Evolutionary conservation across 2,329 filamentous ascomycete genomes (phyloP), one percentile per base, ranked within the genome.

Genomic region (Fusarium stilboides): DNA sequence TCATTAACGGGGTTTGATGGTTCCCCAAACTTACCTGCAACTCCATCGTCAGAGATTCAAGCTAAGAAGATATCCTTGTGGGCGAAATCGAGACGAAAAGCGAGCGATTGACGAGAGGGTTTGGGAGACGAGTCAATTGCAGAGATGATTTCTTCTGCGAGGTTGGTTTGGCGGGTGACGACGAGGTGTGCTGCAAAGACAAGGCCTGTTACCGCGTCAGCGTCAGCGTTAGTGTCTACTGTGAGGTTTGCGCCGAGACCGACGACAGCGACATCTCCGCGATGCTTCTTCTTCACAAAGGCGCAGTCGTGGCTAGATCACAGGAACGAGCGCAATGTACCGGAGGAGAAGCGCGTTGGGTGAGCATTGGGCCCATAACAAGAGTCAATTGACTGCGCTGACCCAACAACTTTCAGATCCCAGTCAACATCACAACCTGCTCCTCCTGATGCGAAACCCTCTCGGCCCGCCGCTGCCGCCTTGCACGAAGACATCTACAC

Each of bases 401-500:
- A 62, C 22, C 44, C 31, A 33, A 56, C 34, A 51, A 28, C 22
- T 33, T 28, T 31, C 20, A 65, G 69, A 20, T 46, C 28, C 28
- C 28, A 31, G 22, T 24, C 22, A 24, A 24, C 22, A 31, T 3
- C 28, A 31, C 28, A 57, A 54, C 37, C 34, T 6, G 20, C 47
- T 47, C 5, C 26, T 40, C n/a, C 59, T 26, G 26, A 44, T 43
- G 45, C 57, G 37, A 34, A 43, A 9, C 26, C 52, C 19, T 15
- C 53, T 22, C 54, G 56, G 39, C 40, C 56, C 42, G 47, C 40
- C 53, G 15, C 42, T 36, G 68, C 70, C 40, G 64, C 63, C 49
- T 51, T 68, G 33, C 67, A 91, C 77, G 96, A 99, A 81, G 94
- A 99, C 77, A 97, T 99, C 76, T 98, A 97, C 83, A 99, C 94